Conservation (phyloP, 116 monocot species). For the Papilionanthe hybrid region DNA sequence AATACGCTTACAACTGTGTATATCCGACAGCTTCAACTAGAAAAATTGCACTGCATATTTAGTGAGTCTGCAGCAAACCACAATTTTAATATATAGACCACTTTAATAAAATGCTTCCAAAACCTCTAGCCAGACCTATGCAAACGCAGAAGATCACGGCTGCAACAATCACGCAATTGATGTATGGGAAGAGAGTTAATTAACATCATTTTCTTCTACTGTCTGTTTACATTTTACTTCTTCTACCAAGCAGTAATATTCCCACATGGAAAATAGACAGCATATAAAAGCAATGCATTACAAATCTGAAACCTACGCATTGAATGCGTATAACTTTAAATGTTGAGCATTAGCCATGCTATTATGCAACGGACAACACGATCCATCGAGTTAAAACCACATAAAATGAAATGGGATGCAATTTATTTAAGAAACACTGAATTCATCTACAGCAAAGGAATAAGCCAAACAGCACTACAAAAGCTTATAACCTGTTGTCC, state of each 20-base stretch:
- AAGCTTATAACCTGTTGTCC: background rate
- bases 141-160: background rate
- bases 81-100: background rate
- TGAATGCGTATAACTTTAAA: background rate
- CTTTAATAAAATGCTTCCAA: background rate
- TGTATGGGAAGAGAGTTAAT: background rate
- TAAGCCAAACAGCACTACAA: background rate
- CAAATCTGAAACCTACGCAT: background rate
- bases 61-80: background rate
- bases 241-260: too few species aligned
- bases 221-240: too few species aligned
- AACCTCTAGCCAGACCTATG: background rate
- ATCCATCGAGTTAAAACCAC: background rate
- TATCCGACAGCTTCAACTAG: background rate
- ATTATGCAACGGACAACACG: too few species aligned
- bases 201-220: background rate
- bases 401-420: background rate
- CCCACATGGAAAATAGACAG: background rate
- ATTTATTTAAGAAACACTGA: background rate
- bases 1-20: background rate
- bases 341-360: background rate
- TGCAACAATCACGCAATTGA: background rate
- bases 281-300: background rate
- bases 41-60: background rate
- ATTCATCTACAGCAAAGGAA: too few species aligned